A percentile compares a stretch with the other conserved stretches of the same genome.
Conservation (phyloP, 148 eudicot genomes). For the Rhododendron molle region DNA sequence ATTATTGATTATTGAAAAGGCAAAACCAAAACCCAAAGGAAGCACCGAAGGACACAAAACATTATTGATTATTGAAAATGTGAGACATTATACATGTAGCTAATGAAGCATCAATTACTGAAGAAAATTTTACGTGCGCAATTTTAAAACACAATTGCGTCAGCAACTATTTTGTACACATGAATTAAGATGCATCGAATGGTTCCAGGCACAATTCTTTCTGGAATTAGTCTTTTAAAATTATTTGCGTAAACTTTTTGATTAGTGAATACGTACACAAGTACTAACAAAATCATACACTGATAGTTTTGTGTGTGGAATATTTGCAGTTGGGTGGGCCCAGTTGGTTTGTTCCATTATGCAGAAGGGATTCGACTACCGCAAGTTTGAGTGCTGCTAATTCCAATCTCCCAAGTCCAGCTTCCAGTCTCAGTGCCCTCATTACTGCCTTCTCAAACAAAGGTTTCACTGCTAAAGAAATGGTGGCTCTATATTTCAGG, state of each 20-base stretch:
- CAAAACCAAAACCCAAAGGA: too few species aligned
- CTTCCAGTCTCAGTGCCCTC: conserved; percentile 26
- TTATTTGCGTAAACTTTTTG: too few species aligned
- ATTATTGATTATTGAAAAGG: too few species aligned
- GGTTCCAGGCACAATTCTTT: neutral
- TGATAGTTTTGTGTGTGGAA: neutral
- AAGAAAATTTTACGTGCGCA: too few species aligned
- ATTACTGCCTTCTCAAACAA: conserved; percentile 44
- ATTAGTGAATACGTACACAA: neutral
- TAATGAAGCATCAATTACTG: neutral
- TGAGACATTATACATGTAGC: neutral
- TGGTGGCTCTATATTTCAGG: conserved; percentile 1
- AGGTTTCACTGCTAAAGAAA: conserved; percentile 28
- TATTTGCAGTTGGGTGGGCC: conserved; percentile 39
- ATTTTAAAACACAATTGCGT: too few species aligned
- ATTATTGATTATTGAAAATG: too few species aligned
- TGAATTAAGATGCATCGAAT: neutral
- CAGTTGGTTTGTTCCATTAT: conserved; percentile 41
- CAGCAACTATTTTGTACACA: too few species aligned
- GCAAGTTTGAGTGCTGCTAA: conserved; percentile 42
- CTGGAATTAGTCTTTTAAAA: too few species aligned
- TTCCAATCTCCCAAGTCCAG: neutral
- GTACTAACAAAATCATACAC: neutral
- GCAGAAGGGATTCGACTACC: conserved; percentile 49
- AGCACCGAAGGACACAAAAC: too few species aligned